phyloP scores from a whole-genome alignment of 306 rosid genomes.

The Vigna radiata region DNA sequence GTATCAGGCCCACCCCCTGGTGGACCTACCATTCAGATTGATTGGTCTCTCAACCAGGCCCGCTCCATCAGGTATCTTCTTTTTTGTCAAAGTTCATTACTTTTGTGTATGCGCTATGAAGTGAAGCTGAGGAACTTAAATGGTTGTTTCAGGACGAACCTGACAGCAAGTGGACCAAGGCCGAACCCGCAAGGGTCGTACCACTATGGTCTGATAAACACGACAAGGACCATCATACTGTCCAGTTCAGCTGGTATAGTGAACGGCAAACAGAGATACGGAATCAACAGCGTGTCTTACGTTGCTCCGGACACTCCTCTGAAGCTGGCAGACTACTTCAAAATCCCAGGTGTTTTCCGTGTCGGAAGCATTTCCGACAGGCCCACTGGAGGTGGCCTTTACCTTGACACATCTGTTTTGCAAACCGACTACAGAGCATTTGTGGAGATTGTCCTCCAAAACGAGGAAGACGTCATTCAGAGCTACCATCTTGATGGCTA shows the following conservation, averaged over 20 bases:
- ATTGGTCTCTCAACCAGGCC: slow-evolving; percentile 99
- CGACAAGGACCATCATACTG: slow-evolving; percentile 67
- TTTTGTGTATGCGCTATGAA: too few species aligned
- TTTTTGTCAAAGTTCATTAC: neutral
- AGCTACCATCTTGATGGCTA: slow-evolving; percentile 91
- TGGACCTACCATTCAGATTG: slow-evolving; percentile 93
- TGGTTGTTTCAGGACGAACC: slow-evolving; percentile 67
- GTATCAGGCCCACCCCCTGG: slow-evolving; percentile 94
- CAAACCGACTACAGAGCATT: slow-evolving; percentile 85
- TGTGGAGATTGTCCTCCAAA: slow-evolving; percentile 86
- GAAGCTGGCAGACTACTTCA: slow-evolving; percentile 88
- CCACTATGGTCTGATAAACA: slow-evolving; percentile 83
- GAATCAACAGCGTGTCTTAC: slow-evolving; percentile 86
- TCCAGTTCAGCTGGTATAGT: slow-evolving; percentile 75
- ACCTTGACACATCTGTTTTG: slow-evolving; percentile 86
- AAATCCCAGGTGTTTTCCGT: slow-evolving; percentile 76
- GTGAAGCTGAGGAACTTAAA: too few species aligned
- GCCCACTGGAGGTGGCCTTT: slow-evolving; percentile 80
- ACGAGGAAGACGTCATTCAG: slow-evolving; percentile 82
- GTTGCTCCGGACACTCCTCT: slow-evolving; percentile 90
- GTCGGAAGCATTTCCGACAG: slow-evolving; percentile 79
- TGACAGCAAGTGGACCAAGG: slow-evolving; percentile 98
- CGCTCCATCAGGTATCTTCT: slow-evolving; percentile 69
- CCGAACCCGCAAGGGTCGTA: slow-evolving; percentile 99
- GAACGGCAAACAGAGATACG: slow-evolving; percentile 85